Evolutionary conservation across 495 filamentous ascomycete genomes (phyloP).

Genomic region (Geopyxis carbonaria): DNA sequence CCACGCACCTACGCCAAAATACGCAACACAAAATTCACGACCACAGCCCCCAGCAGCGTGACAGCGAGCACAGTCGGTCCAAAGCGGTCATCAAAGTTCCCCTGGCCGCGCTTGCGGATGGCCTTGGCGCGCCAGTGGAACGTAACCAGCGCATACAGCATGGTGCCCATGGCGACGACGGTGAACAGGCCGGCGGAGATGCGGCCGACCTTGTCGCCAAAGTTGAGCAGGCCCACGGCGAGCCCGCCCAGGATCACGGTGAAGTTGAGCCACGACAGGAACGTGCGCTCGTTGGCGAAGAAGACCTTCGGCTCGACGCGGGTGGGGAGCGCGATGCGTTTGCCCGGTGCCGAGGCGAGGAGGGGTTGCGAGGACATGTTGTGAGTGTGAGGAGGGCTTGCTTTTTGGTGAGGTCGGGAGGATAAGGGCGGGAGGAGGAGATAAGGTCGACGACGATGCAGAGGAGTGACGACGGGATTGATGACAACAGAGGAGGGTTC

Average conservation of each 20-base stretch:
- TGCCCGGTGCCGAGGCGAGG: conserved; percentile 82
- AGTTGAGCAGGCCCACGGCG: conserved; percentile 91
- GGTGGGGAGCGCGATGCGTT: conserved; percentile 93
- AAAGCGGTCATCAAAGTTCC: conserved; percentile 88
- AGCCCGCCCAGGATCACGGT: conserved; percentile 87
- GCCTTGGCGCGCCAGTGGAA: conserved; percentile 95
- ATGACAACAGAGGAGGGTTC: no score
- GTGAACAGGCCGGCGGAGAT: conserved; percentile 90
- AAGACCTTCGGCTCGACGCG: conserved; percentile 94
- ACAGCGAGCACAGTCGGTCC: conserved; percentile 81
- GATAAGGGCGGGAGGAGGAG: no score
- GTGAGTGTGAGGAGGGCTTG: not conserved
- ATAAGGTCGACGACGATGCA: no score
- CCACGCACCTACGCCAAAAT: conserved; percentile 38
- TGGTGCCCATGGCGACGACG: conserved; percentile 79
- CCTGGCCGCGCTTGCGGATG: conserved; percentile 78
- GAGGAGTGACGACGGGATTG: no score
- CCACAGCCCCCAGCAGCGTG: conserved; percentile 63
- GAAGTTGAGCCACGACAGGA: conserved; percentile 98
- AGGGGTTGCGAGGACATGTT: conserved; percentile 91
- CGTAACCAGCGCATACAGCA: conserved; percentile 86
- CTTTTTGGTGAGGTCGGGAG: no score
- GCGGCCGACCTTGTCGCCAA: conserved; percentile 80
- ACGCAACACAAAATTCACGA: conserved; percentile 86
- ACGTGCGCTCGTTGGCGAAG: conserved; percentile 99